These are phyloP conservation scores for Fusarium protoensiforme DNA, from an alignment of 2,329 filamentous ascomycete genomes.

Conservation along the genomic window DNA sequence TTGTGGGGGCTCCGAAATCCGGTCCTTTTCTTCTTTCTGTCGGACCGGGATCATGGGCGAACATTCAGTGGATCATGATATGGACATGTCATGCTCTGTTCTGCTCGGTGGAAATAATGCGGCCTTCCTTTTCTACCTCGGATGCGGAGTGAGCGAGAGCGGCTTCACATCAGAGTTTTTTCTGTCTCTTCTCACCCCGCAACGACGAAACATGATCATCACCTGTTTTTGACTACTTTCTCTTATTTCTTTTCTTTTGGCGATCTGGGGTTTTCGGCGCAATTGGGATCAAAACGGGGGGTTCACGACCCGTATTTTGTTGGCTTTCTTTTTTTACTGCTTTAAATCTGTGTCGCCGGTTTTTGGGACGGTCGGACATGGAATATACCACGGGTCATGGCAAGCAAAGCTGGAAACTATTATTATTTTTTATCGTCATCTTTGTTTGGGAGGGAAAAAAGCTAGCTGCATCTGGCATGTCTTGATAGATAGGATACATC, in stretches of 20 bases:
- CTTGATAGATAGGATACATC: background rate
- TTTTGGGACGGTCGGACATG: slow-evolving; percentile 12
- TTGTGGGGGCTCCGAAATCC: background rate
- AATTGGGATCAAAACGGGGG: slow-evolving; percentile 13
- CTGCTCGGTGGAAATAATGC: background rate
- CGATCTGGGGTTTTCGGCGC: slow-evolving; percentile 30
- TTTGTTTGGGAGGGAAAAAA: background rate
- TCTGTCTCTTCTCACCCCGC: background rate
- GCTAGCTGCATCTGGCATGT: background rate
- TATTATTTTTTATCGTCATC: background rate
- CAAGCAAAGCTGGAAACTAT: background rate
- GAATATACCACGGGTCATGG: slow-evolving; percentile 24
- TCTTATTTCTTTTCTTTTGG: slow-evolving; percentile 1
- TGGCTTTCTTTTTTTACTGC: background rate
- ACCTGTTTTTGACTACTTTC: background rate
- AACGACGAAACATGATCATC: slow-evolving; percentile 13
- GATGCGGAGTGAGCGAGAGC: background rate
- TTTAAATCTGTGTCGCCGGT: slow-evolving; percentile 5
- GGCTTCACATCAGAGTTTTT: background rate
- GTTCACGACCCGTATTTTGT: slow-evolving; percentile 1
- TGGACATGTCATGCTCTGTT: background rate
- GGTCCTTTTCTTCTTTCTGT: slow-evolving; percentile 3
- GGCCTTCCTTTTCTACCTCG: background rate
- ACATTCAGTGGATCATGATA: background rate
- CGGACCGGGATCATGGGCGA: slow-evolving; percentile 1